Conservation (phyloP, 2,329 filamentous ascomycete genomes). For the Colletotrichum spaethianum region DNA sequence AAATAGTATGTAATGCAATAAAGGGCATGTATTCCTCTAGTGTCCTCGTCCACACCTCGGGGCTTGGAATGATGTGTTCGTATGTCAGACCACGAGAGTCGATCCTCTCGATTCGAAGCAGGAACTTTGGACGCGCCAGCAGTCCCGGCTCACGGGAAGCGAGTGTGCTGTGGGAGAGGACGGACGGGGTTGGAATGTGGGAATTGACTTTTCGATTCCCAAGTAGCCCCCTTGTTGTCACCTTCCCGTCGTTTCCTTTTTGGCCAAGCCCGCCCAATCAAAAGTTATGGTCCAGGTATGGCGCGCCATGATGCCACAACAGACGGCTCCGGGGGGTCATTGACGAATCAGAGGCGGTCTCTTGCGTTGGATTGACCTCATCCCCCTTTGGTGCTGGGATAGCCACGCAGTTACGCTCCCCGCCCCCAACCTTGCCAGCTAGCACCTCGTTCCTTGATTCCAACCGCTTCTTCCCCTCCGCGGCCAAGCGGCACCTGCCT, state of each 20-base stretch:
- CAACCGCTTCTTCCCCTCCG: neutral
- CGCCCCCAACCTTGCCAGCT: conserved; percentile 6
- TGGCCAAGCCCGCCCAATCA: conserved; percentile 23
- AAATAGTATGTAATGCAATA: neutral
- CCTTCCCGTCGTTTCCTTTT: conserved; percentile 32
- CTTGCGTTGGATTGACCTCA: conserved; percentile 28
- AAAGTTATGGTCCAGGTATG: neutral
- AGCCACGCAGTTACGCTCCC: neutral
- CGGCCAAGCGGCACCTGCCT: neutral
- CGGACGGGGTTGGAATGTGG: conserved; percentile 7
- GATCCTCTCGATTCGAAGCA: neutral
- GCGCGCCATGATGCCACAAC: conserved; percentile 2
- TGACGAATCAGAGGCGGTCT: conserved; percentile 17
- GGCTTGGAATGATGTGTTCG: neutral
- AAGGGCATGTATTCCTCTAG: neutral
- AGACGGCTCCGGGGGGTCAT: neutral
- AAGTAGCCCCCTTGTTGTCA: conserved; percentile 8
- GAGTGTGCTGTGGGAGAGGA: neutral
- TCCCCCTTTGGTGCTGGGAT: conserved; percentile 3
- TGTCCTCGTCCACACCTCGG: neutral
- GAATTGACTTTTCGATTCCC: conserved; percentile 16
- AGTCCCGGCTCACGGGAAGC: neutral
- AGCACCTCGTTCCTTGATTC: conserved; percentile 24
- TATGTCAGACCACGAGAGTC: neutral
- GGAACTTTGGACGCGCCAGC: neutral